phyloP scores from a whole-genome alignment of 2,329 filamentous ascomycete species.

The Aureobasidium sp. region DNA sequence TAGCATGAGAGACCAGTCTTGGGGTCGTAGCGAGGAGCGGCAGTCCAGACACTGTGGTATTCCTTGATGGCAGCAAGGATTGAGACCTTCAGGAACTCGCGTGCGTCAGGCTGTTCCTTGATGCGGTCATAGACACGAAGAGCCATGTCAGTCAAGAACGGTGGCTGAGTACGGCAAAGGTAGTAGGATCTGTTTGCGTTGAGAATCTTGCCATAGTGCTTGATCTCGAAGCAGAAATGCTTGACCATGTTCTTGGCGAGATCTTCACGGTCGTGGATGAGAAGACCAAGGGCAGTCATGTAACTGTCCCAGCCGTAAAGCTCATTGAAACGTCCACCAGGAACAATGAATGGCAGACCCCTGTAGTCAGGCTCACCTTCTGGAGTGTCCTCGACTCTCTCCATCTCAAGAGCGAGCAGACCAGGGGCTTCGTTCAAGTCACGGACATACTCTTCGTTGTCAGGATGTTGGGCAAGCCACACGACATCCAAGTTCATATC shows the following conservation, averaged over 20 bases:
- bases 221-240: constrained; percentile 97
- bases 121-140: constrained; percentile 90
- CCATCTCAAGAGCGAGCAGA: constrained; percentile 82
- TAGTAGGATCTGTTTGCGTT: constrained; percentile 98
- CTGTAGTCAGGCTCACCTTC: constrained; percentile 64
- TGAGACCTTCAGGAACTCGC: constrained; percentile 72
- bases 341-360: constrained; percentile 92
- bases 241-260: constrained; percentile 89
- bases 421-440: constrained; percentile 84
- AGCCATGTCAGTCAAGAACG: constrained; percentile 96
- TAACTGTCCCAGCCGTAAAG: constrained; percentile 99
- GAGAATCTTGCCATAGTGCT: constrained; percentile 96
- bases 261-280: constrained; percentile 77
- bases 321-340: constrained; percentile 95
- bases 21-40: constrained; percentile 63
- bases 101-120: constrained; percentile 70
- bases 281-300: constrained; percentile 88
- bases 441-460: constrained; percentile 57
- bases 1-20: constrained; percentile 77
- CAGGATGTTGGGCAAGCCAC: constrained; percentile 65
- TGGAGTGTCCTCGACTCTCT: constrained; percentile 54
- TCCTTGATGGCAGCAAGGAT: constrained; percentile 94
- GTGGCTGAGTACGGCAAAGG: constrained; percentile 85
- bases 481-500: constrained; percentile 84
- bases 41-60: constrained; percentile 83